Evolutionary conservation across 225 moss, liverwort and hornwort species (phyloP).

Genomic region (Marchantia paleacea): DNA sequence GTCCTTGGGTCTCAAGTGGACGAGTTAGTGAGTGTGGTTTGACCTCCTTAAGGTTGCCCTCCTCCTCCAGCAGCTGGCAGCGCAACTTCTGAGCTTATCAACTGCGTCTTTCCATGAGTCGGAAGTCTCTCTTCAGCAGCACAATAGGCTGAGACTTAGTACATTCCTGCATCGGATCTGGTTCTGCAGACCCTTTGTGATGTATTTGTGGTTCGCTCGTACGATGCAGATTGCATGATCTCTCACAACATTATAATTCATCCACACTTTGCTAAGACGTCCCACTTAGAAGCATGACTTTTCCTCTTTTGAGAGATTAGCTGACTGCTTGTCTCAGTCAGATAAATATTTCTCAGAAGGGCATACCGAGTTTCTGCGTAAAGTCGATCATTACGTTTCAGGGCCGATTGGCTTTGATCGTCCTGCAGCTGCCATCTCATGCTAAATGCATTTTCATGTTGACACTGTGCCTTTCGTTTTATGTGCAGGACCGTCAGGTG

Average conservation of each 20-base stretch:
- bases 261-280: background rate
- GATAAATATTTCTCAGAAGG: background rate
- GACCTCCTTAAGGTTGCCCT: background rate
- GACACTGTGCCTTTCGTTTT: background rate
- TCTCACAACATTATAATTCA: too few relatives aligned
- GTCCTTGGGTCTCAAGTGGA: background rate
- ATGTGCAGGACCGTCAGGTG: background rate
- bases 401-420: background rate
- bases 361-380: background rate
- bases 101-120: background rate
- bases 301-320: background rate
- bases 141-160: background rate
- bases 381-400: background rate
- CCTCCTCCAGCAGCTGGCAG: background rate
- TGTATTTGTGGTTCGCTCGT: background rate
- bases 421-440: background rate
- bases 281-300: background rate
- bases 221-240: background rate
- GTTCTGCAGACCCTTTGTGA: background rate
- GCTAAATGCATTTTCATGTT: background rate
- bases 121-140: too few relatives aligned
- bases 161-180: background rate
- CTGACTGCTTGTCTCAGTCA: background rate
- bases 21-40: background rate
- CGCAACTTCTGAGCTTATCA: too few relatives aligned